A percentile compares a stretch with the other conserved stretches of the same genome.
These are phyloP conservation scores for Ehretia macrophylla DNA, from an alignment of 257 asterid species.

Conservation along the genomic window DNA sequence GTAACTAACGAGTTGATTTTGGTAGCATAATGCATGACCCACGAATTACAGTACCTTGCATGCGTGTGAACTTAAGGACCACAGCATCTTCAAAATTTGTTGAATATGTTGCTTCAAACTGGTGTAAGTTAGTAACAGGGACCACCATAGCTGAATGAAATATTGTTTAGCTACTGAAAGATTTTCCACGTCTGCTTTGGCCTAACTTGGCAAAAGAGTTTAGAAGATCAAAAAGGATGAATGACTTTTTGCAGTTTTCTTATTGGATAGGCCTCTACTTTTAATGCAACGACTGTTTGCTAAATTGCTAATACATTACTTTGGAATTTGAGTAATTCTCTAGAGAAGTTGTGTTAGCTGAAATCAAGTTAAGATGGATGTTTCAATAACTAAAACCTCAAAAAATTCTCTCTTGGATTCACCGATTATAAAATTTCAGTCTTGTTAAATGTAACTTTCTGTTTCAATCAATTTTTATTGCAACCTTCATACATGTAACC, in stretches of 20 bases:
- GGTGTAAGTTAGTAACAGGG: conserved; percentile 10
- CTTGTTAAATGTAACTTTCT: too few species aligned
- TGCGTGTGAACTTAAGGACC: conserved; percentile 27
- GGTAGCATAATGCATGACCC: conserved; percentile 5
- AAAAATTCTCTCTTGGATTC: too few species aligned
- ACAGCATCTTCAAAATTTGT: conserved; percentile 11
- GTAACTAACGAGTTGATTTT: background rate
- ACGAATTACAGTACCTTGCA: conserved; percentile 19
- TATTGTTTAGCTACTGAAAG: conserved; percentile 13
- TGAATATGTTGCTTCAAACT: conserved; percentile 6
- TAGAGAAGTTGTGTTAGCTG: too few species aligned
- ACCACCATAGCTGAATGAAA: conserved; percentile 27
- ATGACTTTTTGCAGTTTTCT: background rate
- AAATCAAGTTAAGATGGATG: too few species aligned
- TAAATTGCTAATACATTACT: too few species aligned
- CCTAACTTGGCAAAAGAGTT: background rate
- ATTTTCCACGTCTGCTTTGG: background rate
- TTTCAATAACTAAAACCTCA: too few species aligned
- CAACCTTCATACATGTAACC: too few species aligned
- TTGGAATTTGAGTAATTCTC: too few species aligned
- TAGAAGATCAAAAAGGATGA: background rate
- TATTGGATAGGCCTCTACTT: background rate
- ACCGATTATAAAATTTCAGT: too few species aligned
- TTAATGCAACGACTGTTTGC: background rate
- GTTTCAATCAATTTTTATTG: too few species aligned